A percentile compares a stretch with the other conserved stretches of the same genome.
Conservation (phyloP, 1,284 basidiomycete genomes). For the Sanghuangporus sanghuang region DNA sequence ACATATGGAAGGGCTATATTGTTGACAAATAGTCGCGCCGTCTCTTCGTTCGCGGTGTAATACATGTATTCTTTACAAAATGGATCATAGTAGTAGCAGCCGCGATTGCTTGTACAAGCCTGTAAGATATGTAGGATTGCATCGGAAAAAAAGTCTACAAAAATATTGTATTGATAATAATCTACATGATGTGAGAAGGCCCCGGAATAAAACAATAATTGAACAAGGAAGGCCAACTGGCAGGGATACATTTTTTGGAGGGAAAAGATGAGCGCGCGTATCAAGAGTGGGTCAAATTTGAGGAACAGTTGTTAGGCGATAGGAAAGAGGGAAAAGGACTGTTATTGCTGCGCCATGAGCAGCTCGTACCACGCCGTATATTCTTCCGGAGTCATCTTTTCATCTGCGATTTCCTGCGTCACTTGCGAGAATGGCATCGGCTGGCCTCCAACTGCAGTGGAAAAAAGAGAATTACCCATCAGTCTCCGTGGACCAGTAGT, state of each 20-base stretch:
- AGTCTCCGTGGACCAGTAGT: neutral
- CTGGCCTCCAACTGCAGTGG: slow-evolving; percentile 56
- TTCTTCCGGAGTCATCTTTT: slow-evolving; percentile 80
- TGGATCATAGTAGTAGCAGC: too few relatives aligned
- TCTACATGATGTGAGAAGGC: neutral
- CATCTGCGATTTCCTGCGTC: slow-evolving; percentile 72
- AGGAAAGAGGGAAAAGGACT: neutral
- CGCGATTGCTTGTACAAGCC: too few relatives aligned
- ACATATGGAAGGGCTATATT: neutral
- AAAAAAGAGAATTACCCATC: neutral
- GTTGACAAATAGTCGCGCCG: neutral
- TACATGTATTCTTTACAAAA: too few relatives aligned
- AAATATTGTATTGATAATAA: neutral
- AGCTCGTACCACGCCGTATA: slow-evolving; percentile 75
- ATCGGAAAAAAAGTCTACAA: neutral
- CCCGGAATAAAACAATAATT: neutral
- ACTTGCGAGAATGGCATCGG: slow-evolving; percentile 65
- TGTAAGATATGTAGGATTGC: neutral
- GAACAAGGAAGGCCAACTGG: neutral
- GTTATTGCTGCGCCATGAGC: slow-evolving; percentile 33
- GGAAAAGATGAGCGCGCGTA: neutral
- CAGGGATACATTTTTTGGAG: neutral
- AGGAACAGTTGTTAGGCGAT: neutral
- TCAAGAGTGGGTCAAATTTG: neutral
- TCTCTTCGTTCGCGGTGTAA: neutral